Evolutionary conservation across 208 protist genomes (phyloP), one percentile per base, ranked within the genome.

Genomic region (Vickermania spadyakhi): DNA sequence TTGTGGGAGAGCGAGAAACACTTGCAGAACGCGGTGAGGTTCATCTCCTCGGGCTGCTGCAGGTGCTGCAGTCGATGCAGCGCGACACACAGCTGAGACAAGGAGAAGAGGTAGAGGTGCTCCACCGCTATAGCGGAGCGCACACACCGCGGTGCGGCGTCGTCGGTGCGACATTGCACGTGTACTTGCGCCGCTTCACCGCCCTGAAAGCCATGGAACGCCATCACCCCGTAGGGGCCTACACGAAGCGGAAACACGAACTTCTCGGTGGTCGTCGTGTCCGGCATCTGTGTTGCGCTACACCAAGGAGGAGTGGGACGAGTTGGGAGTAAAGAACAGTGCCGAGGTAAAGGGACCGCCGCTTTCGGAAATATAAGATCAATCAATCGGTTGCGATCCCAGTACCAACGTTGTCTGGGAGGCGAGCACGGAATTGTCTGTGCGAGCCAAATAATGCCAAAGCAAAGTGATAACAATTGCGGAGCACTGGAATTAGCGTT

Each of bases 1-100:
- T 89, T 80, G 56, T 80, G 77, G 2, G 80, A 73, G 49, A 76
- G 68, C 22, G 86, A 83, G 21, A 89, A 73, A 3, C 71, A 68
- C 4, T 75, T 53, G 51, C 86, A 93, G 13, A 89, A 60, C n/a
- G 70, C 66, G 5, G 73, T 76, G 4, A 70, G 69, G 30, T 60
- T 56, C 26, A 27, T 62, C 27, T 58, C 28, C 21, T 21, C 56
- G 36, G 49, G 68, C 57, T 58, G 57, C 1, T 29, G 53, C 21
- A 62, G 41, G 28, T 52, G 64, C 52, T 70, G 60, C 5, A 73
- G 51, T 28, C 86, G 86, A 31, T 86, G 71, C 59, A 88, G 60
- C 7, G 82, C 79, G 18, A 75, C 79, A 13, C 73, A 68, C 14
- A 93, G 75, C 28, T 93, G 86, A 11, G 85, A 66, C 1, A 63